A percentile compares a stretch with the other conserved stretches of the same genome.
Evolutionary conservation across 495 filamentous ascomycete genomes (phyloP).

Genomic region (Parathielavia hyrcaniae): DNA sequence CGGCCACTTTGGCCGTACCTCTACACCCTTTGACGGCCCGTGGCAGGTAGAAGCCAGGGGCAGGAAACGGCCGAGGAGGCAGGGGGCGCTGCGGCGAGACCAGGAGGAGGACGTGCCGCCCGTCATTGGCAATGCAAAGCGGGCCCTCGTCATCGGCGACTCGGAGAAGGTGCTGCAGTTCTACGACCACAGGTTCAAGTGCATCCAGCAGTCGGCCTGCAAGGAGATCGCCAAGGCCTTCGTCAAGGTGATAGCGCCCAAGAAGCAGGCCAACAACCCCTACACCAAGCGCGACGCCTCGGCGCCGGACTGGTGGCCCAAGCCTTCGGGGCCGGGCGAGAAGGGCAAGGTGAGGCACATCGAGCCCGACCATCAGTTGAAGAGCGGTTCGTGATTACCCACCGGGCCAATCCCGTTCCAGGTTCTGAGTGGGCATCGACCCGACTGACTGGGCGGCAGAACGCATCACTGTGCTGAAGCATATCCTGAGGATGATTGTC

Average conservation of each 20-base stretch:
- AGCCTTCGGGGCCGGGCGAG: conserved; percentile 40
- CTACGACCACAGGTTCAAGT: conserved; percentile 58
- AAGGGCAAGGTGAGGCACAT: conserved; percentile 53
- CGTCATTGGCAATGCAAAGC: conserved; percentile 23
- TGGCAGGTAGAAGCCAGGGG: conserved; percentile 17
- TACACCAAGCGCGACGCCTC: conserved; percentile 66
- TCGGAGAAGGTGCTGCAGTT: conserved; percentile 52
- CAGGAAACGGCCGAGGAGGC: conserved; percentile 34
- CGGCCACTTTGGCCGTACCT: neutral
- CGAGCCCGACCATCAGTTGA: conserved; percentile 80
- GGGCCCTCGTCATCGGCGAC: conserved; percentile 51
- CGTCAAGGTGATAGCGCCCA: conserved; percentile 75
- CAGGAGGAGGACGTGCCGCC: conserved; percentile 29
- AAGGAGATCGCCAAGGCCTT: conserved; percentile 72
- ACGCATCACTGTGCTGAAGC: conserved; percentile 53
- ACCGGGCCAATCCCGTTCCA: neutral
- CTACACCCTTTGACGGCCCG: neutral
- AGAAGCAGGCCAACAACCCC: conserved; percentile 77
- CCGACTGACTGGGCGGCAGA: conserved; percentile 37
- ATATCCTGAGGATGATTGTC: conserved; percentile 57
- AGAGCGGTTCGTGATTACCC: conserved; percentile 62
- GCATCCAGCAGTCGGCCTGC: conserved; percentile 66
- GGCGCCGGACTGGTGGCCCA: conserved; percentile 80
- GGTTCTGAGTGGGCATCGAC: neutral
- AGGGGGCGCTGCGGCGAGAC: conserved; percentile 22